Percentiles rank a stretch among this genome's conserved stretches.
These are phyloP conservation scores for Paecilomyces formosus DNA, from an alignment of 2,329 filamentous ascomycete genomes.

Conservation along the genomic window DNA sequence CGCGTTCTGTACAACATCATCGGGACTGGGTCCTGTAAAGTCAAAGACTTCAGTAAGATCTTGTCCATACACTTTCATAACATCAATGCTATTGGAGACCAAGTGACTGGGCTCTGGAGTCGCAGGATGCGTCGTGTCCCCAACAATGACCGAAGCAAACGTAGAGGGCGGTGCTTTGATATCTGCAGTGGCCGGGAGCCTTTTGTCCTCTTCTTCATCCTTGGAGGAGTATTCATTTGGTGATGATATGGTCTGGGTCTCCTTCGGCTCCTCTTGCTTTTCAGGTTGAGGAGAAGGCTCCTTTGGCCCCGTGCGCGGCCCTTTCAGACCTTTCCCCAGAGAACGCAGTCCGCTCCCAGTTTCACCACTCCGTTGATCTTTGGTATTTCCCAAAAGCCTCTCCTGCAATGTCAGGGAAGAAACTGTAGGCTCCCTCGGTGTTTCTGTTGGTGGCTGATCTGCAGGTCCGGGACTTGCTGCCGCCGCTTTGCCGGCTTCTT, in stretches of 20 bases:
- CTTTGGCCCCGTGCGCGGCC: constrained; percentile 10
- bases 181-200: constrained; percentile 8
- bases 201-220: constrained; percentile 7
- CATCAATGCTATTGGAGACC: constrained; percentile 22
- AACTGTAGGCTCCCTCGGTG: constrained; percentile 13
- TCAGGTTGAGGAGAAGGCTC: constrained; percentile 12
- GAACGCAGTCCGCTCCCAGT: constrained; percentile 13
- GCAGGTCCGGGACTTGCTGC: constrained; percentile 5
- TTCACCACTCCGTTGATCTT: constrained; percentile 17
- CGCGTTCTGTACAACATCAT: constrained; percentile 79
- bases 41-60: constrained; percentile 41
- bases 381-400: constrained; percentile 26
- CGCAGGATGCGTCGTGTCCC: constrained; percentile 15
- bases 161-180: constrained; percentile 43
- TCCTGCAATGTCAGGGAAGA: constrained; percentile 29
- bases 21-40: constrained; percentile 82
- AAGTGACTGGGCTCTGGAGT: constrained; percentile 27
- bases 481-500: constrained; percentile 56
- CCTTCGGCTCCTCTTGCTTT: constrained; percentile 3
- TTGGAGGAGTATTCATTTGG: constrained; percentile 4
- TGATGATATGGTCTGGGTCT: background rate
- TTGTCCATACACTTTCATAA: constrained; percentile 31
- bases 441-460: constrained; percentile 3
- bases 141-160: constrained; percentile 42
- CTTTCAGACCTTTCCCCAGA: constrained; percentile 11